A percentile compares a stretch with the other conserved stretches of the same genome.
Evolutionary conservation across 1,284 basidiomycete species (phyloP).

Genomic region (Ceratobasidium theobromae): DNA sequence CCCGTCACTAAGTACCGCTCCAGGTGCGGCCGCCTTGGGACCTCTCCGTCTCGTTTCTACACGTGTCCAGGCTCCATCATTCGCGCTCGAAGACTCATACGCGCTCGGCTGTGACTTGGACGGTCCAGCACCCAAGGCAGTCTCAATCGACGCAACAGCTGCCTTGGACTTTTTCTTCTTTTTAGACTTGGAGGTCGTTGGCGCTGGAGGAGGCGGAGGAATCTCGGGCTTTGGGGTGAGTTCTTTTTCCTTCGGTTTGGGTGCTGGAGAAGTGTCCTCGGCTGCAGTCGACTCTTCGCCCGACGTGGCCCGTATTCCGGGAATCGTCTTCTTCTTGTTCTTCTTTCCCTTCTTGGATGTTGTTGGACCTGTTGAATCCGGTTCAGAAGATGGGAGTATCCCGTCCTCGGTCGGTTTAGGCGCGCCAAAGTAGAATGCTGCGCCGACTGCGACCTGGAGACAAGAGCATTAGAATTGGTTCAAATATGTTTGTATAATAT

Average conservation of each 20-base stretch:
- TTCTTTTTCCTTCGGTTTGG: constrained; percentile 30
- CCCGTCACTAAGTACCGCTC: constrained; percentile 44
- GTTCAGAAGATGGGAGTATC: background rate
- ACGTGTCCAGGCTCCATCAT: constrained; percentile 60
- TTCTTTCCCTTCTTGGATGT: constrained; percentile 31
- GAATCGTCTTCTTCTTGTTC: constrained; percentile 33
- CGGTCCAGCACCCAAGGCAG: constrained; percentile 36
- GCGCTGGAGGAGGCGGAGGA: constrained; percentile 13
- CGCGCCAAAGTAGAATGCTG: constrained; percentile 29
- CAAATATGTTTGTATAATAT: background rate
- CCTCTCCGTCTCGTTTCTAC: constrained; percentile 42
- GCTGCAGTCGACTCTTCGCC: constrained; percentile 32
- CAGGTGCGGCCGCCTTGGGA: constrained; percentile 12
- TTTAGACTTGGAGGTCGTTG: constrained; percentile 37
- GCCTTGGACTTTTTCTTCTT: constrained; percentile 37
- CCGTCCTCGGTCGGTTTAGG: constrained; percentile 2
- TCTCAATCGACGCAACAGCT: background rate
- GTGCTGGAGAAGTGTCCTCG: constrained; percentile 15
- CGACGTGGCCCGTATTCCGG: constrained; percentile 26
- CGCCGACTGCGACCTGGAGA: constrained; percentile 26
- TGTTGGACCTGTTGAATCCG: background rate
- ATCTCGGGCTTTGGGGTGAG: constrained; percentile 22
- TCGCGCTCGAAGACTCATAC: constrained; percentile 33
- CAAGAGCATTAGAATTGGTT: background rate
- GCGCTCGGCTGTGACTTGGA: constrained; percentile 38